Conservation (phyloP, 2,329 filamentous ascomycete species). For the Thielaviopsis euricoi region DNA sequence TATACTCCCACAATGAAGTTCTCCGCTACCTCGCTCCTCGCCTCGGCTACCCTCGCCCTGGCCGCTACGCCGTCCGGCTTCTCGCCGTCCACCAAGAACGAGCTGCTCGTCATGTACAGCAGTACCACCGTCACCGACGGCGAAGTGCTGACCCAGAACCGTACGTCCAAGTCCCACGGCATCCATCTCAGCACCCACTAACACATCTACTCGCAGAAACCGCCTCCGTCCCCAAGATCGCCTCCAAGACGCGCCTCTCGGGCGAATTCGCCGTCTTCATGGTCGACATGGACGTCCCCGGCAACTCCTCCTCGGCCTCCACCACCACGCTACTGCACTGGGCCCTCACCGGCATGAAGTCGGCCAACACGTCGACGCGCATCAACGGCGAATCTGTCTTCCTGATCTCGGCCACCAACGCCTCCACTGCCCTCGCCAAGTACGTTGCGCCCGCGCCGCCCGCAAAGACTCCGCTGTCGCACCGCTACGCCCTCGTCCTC, state of each 20-base stretch:
- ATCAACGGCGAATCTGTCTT: conserved; percentile 18
- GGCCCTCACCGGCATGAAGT: conserved; percentile 25
- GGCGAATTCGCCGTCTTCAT: conserved; percentile 26
- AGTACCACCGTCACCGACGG: conserved; percentile 23
- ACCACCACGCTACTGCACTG: conserved; percentile 32
- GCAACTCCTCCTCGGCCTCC: conserved; percentile 16
- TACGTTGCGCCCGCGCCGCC: conserved; percentile 25
- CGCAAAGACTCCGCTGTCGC: conserved; percentile 21
- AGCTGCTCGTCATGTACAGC: conserved; percentile 25
- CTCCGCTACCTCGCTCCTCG: conserved; percentile 15
- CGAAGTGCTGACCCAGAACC: conserved; percentile 21
- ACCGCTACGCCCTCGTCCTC: conserved; percentile 24
- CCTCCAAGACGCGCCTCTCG: conserved; percentile 21
- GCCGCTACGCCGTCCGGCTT: conserved; percentile 27
- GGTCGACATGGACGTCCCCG: conserved; percentile 31
- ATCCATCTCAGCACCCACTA: neutral
- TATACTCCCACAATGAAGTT: conserved; percentile 17
- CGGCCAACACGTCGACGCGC: conserved; percentile 9
- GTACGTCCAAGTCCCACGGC: no score
- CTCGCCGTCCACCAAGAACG: conserved; percentile 20
- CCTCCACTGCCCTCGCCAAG: conserved; percentile 16
- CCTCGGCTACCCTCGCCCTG: conserved; percentile 19
- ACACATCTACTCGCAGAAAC: conserved; percentile 17
- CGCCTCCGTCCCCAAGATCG: conserved; percentile 20
- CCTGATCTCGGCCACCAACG: conserved; percentile 16